These are phyloP conservation scores for Sugiyamaella boreocaroliniensis DNA, from an alignment of 805 yeast species.

Conservation along the genomic window DNA sequence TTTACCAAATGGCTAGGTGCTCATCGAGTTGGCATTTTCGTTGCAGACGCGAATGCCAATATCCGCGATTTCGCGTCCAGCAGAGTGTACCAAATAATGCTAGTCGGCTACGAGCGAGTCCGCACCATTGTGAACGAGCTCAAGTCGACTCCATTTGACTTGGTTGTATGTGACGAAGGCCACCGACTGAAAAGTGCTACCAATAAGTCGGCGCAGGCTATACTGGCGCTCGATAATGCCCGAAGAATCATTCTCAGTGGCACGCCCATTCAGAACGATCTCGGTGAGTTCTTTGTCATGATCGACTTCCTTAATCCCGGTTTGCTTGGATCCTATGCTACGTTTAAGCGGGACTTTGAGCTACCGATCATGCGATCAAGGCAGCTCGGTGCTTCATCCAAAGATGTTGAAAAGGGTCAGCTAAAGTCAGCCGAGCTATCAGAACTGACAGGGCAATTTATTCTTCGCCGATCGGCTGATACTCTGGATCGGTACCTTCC, in stretches of 20 bases:
- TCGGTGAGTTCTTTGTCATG: conserved; percentile 73
- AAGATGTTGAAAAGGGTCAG: conserved; percentile 50
- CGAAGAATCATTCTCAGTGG: conserved; percentile 70
- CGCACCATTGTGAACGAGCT: conserved; percentile 41
- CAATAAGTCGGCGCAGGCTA: conserved; percentile 62
- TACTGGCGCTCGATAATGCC: conserved; percentile 48
- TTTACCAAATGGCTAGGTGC: conserved; percentile 81
- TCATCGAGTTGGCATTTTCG: conserved; percentile 58
- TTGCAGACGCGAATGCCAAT: conserved; percentile 49
- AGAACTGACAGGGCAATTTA: conserved; percentile 55
- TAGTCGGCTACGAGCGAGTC: conserved; percentile 84
- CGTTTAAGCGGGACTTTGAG: conserved; percentile 45
- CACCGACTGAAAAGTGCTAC: conserved; percentile 74
- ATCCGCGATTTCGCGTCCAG: conserved; percentile 56
- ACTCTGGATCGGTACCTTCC: conserved; percentile 55
- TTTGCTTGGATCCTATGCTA: conserved; percentile 54
- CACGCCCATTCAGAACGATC: conserved; percentile 90
- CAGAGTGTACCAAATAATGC: conserved; percentile 70
- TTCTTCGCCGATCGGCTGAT: conserved; percentile 63
- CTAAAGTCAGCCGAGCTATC: conserved; percentile 58
- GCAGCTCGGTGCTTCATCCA: conserved; percentile 50
- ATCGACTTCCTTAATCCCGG: conserved; percentile 83
- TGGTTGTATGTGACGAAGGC: conserved; percentile 91
- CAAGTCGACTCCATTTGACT: conserved; percentile 41
- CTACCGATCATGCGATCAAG: conserved; percentile 68